Percentiles rank a stretch among this genome's conserved stretches.
phyloP scores from a whole-genome alignment of 805 yeast genomes.

The Hanseniaspora hatyaiensis region DNA sequence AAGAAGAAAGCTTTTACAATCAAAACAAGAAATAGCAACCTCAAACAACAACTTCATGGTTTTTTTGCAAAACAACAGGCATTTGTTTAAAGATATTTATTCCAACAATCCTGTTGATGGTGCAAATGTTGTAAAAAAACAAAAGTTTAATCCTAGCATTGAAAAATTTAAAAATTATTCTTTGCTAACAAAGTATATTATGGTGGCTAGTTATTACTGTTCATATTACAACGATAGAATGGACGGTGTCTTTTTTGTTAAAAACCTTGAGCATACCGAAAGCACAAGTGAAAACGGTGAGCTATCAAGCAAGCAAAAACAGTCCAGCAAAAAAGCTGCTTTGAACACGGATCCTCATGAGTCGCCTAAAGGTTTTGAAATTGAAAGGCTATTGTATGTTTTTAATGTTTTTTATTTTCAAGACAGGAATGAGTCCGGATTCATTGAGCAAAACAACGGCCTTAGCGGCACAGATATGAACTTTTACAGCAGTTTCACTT shows the following conservation, averaged over 20 bases:
- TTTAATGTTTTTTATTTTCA: conserved; percentile 10
- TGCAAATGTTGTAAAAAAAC: neutral
- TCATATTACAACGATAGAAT: neutral
- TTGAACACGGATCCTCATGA: neutral
- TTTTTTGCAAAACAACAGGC: conserved; percentile 1
- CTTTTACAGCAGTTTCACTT: neutral
- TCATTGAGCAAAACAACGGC: conserved; percentile 3
- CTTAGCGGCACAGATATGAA: conserved; percentile 4
- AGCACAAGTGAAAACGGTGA: neutral
- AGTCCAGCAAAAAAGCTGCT: neutral
- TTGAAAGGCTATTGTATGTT: conserved; percentile 8
- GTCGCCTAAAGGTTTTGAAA: conserved; percentile 12
- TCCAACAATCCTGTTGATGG: neutral
- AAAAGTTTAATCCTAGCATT: neutral
- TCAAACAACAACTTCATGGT: neutral
- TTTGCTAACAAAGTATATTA: neutral
- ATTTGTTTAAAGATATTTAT: neutral
- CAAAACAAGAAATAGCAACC: neutral
- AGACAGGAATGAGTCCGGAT: neutral
- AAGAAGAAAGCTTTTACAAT: neutral
- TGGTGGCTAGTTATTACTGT: conserved; percentile 9
- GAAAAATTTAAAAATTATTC: conserved; percentile 1
- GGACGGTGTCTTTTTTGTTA: conserved; percentile 2
- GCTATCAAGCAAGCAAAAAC: neutral
- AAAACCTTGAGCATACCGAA: neutral